These are phyloP conservation scores for Saccharum officinarum DNA, from an alignment of 176 grass and related monocot genomes.

Conservation along the genomic window DNA sequence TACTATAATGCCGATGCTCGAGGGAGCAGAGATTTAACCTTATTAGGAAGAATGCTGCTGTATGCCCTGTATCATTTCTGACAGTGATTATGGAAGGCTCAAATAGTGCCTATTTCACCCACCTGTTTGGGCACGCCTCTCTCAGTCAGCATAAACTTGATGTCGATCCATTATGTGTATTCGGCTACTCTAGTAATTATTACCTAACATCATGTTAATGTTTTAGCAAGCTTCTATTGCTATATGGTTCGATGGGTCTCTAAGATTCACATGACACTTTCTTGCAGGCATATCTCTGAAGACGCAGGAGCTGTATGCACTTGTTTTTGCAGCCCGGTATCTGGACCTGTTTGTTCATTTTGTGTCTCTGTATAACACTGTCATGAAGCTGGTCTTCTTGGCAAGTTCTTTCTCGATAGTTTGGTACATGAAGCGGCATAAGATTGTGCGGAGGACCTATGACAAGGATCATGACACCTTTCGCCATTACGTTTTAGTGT, in stretches of 20 bases:
- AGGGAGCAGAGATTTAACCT: not conserved
- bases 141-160: not conserved
- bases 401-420: constrained; percentile 92
- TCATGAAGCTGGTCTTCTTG: constrained; percentile 96
- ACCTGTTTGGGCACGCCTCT: not conserved
- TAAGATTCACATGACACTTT: not conserved
- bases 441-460: constrained; percentile 87
- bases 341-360: constrained; percentile 84
- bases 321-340: constrained; percentile 90
- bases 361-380: constrained; percentile 76
- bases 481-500: constrained; percentile 68
- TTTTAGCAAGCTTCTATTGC: not conserved
- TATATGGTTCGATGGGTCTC: not conserved
- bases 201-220: not conserved
- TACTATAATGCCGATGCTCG: not conserved
- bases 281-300: constrained; percentile 87
- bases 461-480: constrained; percentile 95
- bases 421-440: constrained; percentile 91
- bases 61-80: not conserved
- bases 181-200: not conserved
- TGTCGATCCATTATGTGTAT: not conserved
- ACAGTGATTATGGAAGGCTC: not conserved
- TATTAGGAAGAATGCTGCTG: too few species aligned
- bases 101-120: not conserved
- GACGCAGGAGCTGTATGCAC: constrained; percentile 93